Percentiles rank a stretch among this genome's conserved stretches.
These are phyloP conservation scores for Debaryomyces sp. DNA, from an alignment of 1,139 yeast species.

Conservation along the genomic window DNA sequence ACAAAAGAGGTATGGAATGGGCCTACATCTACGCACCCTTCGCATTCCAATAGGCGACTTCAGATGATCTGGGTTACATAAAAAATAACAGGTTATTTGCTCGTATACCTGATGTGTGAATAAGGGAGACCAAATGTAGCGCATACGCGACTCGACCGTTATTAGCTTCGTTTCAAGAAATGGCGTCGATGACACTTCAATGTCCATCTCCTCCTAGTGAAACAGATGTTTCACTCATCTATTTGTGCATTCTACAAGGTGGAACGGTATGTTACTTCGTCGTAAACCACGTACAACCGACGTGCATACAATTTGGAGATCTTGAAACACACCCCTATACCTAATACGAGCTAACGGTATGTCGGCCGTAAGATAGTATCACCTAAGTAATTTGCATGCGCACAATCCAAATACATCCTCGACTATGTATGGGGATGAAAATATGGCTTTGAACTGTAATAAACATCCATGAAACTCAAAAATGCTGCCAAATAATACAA, in stretches of 20 bases:
- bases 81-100: not conserved
- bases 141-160: not conserved
- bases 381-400: not conserved
- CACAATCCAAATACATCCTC: not conserved
- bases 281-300: not conserved
- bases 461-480: not conserved
- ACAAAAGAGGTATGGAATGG: too few relatives aligned
- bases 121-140: not conserved
- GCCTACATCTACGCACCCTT: too few relatives aligned
- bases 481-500: not conserved
- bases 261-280: not conserved
- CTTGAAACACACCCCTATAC: not conserved
- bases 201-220: not conserved
- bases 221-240: not conserved
- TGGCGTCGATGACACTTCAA: not conserved
- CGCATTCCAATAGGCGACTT: not conserved
- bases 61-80: not conserved
- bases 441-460: not conserved
- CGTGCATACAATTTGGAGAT: not conserved
- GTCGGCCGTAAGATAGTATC: not conserved
- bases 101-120: not conserved
- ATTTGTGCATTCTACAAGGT: not conserved
- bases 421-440: not conserved
- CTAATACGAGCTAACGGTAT: not conserved
- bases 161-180: not conserved